phyloP scores from a whole-genome alignment of 257 asterid genomes.

The Solanum phureja region DNA sequence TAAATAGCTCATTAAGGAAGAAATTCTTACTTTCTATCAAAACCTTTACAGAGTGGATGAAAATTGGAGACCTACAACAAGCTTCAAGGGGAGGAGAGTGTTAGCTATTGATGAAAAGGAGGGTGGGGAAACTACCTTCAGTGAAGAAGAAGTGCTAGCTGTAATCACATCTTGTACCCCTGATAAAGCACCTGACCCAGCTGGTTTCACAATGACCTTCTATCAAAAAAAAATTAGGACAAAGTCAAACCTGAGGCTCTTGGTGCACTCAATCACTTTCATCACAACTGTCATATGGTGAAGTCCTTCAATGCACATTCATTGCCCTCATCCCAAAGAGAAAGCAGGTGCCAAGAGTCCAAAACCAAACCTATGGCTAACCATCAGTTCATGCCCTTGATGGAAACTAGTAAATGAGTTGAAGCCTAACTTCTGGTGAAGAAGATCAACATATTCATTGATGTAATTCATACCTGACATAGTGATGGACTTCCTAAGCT shows the following conservation, averaged over 20 bases:
- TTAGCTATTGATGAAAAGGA: background rate
- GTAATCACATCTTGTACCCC: background rate
- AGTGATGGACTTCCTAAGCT: background rate
- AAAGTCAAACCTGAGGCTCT: background rate
- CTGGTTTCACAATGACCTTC: background rate
- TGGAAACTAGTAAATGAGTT: background rate
- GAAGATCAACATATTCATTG: background rate
- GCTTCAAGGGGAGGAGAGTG: background rate
- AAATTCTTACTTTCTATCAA: background rate
- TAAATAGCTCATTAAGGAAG: background rate
- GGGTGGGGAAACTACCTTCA: background rate
- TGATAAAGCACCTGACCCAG: background rate
- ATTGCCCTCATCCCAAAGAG: background rate
- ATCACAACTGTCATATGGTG: background rate
- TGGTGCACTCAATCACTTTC: background rate
- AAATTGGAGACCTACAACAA: background rate
- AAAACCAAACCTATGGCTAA: background rate
- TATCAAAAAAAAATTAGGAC: background rate
- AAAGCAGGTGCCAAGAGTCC: background rate
- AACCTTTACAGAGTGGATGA: background rate
- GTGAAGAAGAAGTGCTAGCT: background rate
- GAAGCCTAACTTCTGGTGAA: background rate
- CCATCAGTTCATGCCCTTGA: background rate
- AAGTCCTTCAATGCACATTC: background rate
- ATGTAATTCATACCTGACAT: background rate